Percentiles rank a stretch among this genome's conserved stretches.
These are phyloP conservation scores for Moniliophthora roreri DNA, from an alignment of 1,284 basidiomycete species.

Conservation along the genomic window DNA sequence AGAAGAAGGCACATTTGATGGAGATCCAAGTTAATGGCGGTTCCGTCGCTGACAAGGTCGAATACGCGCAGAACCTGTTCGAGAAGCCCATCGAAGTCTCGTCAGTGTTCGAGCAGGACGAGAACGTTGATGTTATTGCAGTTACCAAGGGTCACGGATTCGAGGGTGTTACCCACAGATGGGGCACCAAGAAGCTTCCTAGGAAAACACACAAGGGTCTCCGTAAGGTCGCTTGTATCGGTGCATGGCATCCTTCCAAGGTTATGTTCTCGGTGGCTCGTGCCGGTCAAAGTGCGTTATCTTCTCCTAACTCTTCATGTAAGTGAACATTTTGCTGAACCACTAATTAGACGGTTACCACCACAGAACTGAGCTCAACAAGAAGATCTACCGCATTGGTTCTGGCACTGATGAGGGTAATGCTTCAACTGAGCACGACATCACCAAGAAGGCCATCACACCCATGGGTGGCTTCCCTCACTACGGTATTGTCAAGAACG, in stretches of 20 bases:
- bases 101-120: slow-evolving; percentile 94
- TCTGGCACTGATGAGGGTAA: slow-evolving; percentile 80
- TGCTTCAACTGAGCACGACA: slow-evolving; percentile 92
- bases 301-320: background rate
- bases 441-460: slow-evolving; percentile 94
- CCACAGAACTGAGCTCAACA: slow-evolving; percentile 97
- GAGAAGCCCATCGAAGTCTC: slow-evolving; percentile 94
- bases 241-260: slow-evolving; percentile 98
- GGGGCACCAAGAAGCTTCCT: slow-evolving; percentile 99
- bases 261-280: slow-evolving; percentile 99
- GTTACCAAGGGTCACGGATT: slow-evolving; percentile 99
- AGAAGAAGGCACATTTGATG: slow-evolving; percentile 99
- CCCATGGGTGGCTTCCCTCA: slow-evolving; percentile 99
- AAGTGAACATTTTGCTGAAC: background rate
- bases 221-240: slow-evolving; percentile 99
- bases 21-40: slow-evolving; percentile 99
- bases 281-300: slow-evolving; percentile 95
- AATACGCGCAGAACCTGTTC: slow-evolving; percentile 93
- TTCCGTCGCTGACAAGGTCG: slow-evolving; percentile 95
- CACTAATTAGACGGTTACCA: slow-evolving; percentile 86
- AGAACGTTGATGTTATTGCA: slow-evolving; percentile 96
- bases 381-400: slow-evolving; percentile 98
- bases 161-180: slow-evolving; percentile 99
- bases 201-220: slow-evolving; percentile 99
- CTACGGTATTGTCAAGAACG: slow-evolving; percentile 98